Conservation (phyloP, 352 stramenopile species). For the Peronospora farinosa region DNA sequence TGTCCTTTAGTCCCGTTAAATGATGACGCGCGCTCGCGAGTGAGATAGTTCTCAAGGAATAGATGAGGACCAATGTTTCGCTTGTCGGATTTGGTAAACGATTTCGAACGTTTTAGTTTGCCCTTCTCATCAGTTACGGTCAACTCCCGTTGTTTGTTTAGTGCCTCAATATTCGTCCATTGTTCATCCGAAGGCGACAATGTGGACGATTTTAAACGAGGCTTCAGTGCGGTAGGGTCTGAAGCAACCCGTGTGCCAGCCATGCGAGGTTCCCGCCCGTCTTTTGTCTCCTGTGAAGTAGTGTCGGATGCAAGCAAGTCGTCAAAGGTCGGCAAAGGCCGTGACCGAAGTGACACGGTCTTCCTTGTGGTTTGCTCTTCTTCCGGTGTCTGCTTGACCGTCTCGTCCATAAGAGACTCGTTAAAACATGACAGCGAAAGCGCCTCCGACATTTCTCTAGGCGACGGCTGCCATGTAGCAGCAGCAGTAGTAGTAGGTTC, state of each 20-base stretch:
- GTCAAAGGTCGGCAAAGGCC: slow-evolving; percentile 15
- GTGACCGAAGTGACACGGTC: slow-evolving; percentile 15
- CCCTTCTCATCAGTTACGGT: not conserved
- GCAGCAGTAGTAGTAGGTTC: slow-evolving; percentile 2
- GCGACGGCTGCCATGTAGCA: not conserved
- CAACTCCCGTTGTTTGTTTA: slow-evolving; percentile 5
- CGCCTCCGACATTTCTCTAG: slow-evolving; percentile 11
- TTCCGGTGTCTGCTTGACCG: slow-evolving; percentile 11
- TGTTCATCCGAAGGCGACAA: slow-evolving; percentile 13
- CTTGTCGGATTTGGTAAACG: slow-evolving; percentile 13
- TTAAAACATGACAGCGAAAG: slow-evolving; percentile 18
- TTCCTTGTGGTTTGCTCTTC: slow-evolving; percentile 4
- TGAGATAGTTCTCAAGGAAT: slow-evolving; percentile 3
- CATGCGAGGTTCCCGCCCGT: slow-evolving; percentile 19
- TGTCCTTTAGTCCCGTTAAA: slow-evolving; percentile 10
- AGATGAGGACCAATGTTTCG: slow-evolving; percentile 1
- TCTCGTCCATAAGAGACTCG: slow-evolving; percentile 16
- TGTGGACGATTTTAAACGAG: slow-evolving; percentile 4
- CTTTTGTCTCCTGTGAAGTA: slow-evolving; percentile 2
- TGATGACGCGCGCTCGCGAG: slow-evolving; percentile 15
- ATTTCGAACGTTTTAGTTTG: slow-evolving; percentile 13
- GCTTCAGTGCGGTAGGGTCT: slow-evolving; percentile 2
- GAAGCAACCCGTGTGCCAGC: slow-evolving; percentile 14
- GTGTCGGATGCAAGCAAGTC: slow-evolving; percentile 13
- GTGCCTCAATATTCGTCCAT: slow-evolving; percentile 1